Conservation (phyloP, 2,329 filamentous ascomycete species). For the Sporothrix curviconia region DNA sequence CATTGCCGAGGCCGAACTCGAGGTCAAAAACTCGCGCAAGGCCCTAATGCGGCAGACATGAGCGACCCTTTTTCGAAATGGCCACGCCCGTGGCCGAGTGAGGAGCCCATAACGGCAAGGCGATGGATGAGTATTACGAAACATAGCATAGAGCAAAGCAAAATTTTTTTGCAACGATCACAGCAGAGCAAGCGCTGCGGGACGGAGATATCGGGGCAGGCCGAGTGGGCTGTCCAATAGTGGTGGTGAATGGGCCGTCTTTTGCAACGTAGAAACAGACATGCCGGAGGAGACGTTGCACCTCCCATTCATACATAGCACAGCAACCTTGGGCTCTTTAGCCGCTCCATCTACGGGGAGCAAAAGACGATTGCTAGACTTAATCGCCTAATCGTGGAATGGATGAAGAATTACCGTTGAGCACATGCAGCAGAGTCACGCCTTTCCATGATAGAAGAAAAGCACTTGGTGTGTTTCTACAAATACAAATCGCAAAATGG, state of each 20-base stretch:
- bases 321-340: neutral
- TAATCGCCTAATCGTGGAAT: no score
- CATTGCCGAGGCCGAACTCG: slow-evolving; percentile 66
- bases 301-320: neutral
- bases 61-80: slow-evolving; percentile 12
- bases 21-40: slow-evolving; percentile 44
- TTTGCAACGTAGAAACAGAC: neutral
- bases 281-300: neutral
- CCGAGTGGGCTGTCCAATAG: no score
- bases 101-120: neutral
- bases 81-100: neutral
- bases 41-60: neutral
- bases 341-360: neutral
- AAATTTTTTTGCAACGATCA: no score
- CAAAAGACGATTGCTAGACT: neutral
- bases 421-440: no score
- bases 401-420: no score
- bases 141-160: neutral
- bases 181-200: no score
- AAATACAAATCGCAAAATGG: no score
- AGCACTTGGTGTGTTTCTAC: no score
- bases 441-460: no score
- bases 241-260: neutral
- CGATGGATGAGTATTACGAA: no score
- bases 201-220: neutral